Conservation (phyloP, 345 rosid genomes). For the Luvunga scandens region DNA sequence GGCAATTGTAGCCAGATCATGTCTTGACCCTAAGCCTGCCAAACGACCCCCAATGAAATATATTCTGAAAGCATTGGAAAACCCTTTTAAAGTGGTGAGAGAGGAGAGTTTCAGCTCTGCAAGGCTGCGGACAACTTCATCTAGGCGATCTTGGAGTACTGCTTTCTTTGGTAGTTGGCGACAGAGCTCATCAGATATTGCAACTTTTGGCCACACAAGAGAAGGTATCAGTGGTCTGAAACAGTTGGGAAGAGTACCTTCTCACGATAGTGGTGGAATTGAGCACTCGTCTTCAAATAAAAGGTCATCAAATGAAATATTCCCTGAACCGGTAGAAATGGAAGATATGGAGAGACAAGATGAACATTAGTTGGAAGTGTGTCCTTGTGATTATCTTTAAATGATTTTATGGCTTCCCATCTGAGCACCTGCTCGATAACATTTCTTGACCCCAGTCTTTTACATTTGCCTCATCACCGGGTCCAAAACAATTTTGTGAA, state of each 20-base stretch:
- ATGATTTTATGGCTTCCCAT: neutral
- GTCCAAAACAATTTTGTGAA: neutral
- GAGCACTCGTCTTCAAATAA: slow-evolving; percentile 55
- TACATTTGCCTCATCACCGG: neutral
- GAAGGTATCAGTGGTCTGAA: slow-evolving; percentile 34
- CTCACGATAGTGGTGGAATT: slow-evolving; percentile 53
- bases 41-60: slow-evolving; percentile 83
- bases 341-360: slow-evolving; percentile 43
- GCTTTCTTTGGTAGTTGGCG: slow-evolving; percentile 83
- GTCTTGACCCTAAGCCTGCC: slow-evolving; percentile 81
- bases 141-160: slow-evolving; percentile 71
- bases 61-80: slow-evolving; percentile 83
- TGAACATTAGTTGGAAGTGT: slow-evolving; percentile 9
- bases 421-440: neutral
- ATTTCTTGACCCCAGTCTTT: neutral
- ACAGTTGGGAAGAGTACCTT: slow-evolving; percentile 49
- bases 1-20: slow-evolving; percentile 90
- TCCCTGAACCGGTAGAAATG: slow-evolving; percentile 49
- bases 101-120: slow-evolving; percentile 60
- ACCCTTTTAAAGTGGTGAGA: slow-evolving; percentile 86
- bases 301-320: slow-evolving; percentile 56
- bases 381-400: neutral
- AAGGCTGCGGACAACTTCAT: slow-evolving; percentile 67
- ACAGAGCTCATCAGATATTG: slow-evolving; percentile 57
- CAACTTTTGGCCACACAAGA: slow-evolving; percentile 27